Percentiles rank a stretch among this genome's conserved stretches.
Conservation (phyloP, 495 filamentous ascomycete species). For the Penicillium canariense region DNA sequence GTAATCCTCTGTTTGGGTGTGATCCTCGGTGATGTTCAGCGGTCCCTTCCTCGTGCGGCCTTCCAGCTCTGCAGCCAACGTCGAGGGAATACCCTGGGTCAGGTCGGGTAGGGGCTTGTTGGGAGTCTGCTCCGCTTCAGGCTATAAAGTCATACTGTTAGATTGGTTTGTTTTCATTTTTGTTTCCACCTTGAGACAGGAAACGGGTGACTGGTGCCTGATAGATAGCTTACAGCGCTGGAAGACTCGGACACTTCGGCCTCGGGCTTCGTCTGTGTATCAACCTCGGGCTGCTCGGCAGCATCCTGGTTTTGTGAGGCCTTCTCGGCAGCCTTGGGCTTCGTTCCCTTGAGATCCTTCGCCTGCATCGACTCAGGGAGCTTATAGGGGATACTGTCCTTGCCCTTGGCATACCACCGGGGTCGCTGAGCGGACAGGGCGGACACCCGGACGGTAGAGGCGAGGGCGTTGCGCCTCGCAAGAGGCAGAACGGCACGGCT, state of each 20-base stretch:
- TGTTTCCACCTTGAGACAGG: no score
- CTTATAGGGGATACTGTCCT: conserved; percentile 46
- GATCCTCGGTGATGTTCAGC: conserved; percentile 60
- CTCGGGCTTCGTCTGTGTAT: conserved; percentile 37
- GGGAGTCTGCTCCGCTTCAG: conserved; percentile 31
- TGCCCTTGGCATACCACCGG: conserved; percentile 49
- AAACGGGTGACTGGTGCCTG: neutral
- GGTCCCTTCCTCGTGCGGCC: conserved; percentile 48
- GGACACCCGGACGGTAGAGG: conserved; percentile 37
- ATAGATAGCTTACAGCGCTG: conserved; percentile 24
- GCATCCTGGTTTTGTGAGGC: conserved; percentile 35
- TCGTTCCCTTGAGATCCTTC: conserved; percentile 18
- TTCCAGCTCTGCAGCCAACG: conserved; percentile 68
- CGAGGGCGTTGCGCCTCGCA: conserved; percentile 42
- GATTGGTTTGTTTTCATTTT: conserved; percentile 6
- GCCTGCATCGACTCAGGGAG: conserved; percentile 39
- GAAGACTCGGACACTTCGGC: conserved; percentile 34
- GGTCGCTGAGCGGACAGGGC: conserved; percentile 34
- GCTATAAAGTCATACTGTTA: conserved; percentile 24
- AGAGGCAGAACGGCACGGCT: conserved; percentile 47
- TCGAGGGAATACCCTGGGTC: conserved; percentile 88
- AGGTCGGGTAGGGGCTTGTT: conserved; percentile 73
- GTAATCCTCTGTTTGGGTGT: conserved; percentile 45
- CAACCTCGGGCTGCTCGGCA: conserved; percentile 44
- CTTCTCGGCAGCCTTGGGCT: conserved; percentile 17